phyloP scores from a whole-genome alignment of 2,329 filamentous ascomycete species.

The Penicillium sp. region DNA sequence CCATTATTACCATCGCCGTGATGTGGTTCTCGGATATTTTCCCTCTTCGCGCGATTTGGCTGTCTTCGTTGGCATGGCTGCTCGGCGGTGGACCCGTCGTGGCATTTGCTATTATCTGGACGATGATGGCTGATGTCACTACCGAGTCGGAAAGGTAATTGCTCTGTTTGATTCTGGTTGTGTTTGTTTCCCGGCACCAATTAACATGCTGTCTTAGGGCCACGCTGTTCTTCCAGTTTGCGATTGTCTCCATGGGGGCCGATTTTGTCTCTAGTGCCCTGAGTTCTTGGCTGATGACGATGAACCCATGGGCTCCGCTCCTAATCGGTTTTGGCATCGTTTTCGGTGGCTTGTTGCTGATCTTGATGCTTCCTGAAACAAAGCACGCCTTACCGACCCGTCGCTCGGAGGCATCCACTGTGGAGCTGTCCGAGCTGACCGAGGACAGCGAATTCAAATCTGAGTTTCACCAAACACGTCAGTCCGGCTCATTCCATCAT shows the following conservation, averaged over 20 bases:
- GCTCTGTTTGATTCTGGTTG: conserved; percentile 5
- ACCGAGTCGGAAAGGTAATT: conserved; percentile 44
- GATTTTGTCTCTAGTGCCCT: conserved; percentile 41
- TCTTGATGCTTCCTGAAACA: conserved; percentile 41
- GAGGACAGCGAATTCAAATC: conserved; percentile 18
- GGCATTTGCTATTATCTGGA: conserved; percentile 48
- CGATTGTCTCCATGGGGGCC: conserved; percentile 39
- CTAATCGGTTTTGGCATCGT: conserved; percentile 36
- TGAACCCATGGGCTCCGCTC: conserved; percentile 43
- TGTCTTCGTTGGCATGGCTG: conserved; percentile 46
- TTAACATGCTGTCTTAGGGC: conserved; percentile 27
- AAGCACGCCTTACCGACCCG: conserved; percentile 29
- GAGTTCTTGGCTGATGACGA: conserved; percentile 42
- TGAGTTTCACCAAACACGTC: conserved; percentile 5
- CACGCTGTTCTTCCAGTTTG: conserved; percentile 42
- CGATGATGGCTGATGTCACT: conserved; percentile 53
- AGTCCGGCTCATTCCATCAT: conserved; percentile 13
- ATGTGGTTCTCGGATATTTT: conserved; percentile 41
- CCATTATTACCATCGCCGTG: conserved; percentile 33
- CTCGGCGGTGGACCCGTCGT: conserved; percentile 51
- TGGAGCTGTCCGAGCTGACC: conserved; percentile 34
- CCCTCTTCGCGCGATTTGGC: conserved; percentile 49
- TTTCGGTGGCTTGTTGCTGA: conserved; percentile 32
- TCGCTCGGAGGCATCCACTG: conserved; percentile 11
- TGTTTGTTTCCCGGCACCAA: conserved; percentile 11